Base-by-base conservation (phyloP, 352 stramenopile genomes). In the Phytophthora pluvialis region DNA sequence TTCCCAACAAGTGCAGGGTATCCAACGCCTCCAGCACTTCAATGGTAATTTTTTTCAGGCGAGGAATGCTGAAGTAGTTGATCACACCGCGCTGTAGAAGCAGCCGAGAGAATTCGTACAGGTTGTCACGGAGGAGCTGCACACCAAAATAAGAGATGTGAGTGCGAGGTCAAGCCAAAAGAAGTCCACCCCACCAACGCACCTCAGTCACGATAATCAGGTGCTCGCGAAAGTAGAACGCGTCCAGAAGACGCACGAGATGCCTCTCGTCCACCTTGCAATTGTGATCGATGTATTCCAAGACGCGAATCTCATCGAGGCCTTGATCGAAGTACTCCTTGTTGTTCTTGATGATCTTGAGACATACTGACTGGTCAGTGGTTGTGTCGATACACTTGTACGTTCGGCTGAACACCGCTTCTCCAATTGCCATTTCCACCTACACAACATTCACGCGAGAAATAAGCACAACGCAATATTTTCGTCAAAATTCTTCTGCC, bases 291-390 rank as follows among this genome's bases (percentile, higher is more conserved):
- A 95, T 87, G 56, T 83, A 90, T 52, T 93, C 71, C 10, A 95
- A 70, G 13, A 95, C 62, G 4, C 85, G 82, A 45, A 95, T 91
- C 31, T 95, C 86, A 48, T 95, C 86, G 25, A 95, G 68, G 4
- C 86, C 86, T 76, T 99, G 98, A 63, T 99, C 98, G 67, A 99
- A 99, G 74, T 99, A 99, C 64, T 99, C 97, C 75, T 99, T 99
- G 56, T 97, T 99, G 81, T 99, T 99, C 77, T 99, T 99, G 75
- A 99, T 98, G 28, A 99, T 95, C 70, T 99, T 99, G 25, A 99
- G 72, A 60, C 96, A 99, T 44, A 99, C 96, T 48, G 88, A 77
- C 54, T 95, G 65, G 49, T 94, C 73, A 13, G 70, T 87, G 1
- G 35, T 72, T 21, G 70, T 78, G 60, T 95, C 84, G 6, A 78